Base-by-base conservation (phyloP, 2,329 filamentous ascomycete genomes). In the Plectosphaerella plurivora region DNA sequence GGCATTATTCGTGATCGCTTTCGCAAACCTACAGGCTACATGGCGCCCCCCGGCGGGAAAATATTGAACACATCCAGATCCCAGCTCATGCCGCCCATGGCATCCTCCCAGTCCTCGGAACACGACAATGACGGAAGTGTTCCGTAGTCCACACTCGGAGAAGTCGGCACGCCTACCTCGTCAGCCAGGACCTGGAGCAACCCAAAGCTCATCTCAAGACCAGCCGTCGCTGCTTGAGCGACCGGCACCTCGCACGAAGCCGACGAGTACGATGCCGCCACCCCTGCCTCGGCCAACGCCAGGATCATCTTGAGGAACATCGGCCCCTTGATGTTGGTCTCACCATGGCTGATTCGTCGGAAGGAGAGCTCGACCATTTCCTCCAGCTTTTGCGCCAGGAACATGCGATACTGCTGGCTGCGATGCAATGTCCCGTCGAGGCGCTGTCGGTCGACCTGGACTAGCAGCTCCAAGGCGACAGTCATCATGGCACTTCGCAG, bases 241-340 rank as follows among this genome's bases (percentile, higher is more conserved):
- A 73, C 61, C 6, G 50, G 53, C 10, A 59, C 33, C 36, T 71
- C 65, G 24, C 53, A 55, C 8, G 60, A 18, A 3, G 16, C 41
- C 18, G n/a, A 18, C 10, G n/a, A n/a, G 12, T 18, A 35, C 5
- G 59, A 64, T 6, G 47, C 53, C 36, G 70, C 67, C 3, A 63
- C 58, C 3, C 70, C 69, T 48, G 73, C 68, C 1, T 69, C 63
- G 50, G 77, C 69, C 28, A 33, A 12, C 0, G 67, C 72, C 9
- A 73, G 47, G 2, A 72, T 63, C 60, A 74, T 70, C 8, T 55
- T 60, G 3, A 72, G 51, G 46, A 75, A 73, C 55, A 75, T 61
- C 39, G 72, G 67, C 1, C 58, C 62, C 59, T 76, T 76, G 47
- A 75, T 65, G 20, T 75, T 77, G 2, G 72, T 76, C 55, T 77